Conservation (phyloP, 495 filamentous ascomycete genomes). For the Apodospora peruviana region DNA sequence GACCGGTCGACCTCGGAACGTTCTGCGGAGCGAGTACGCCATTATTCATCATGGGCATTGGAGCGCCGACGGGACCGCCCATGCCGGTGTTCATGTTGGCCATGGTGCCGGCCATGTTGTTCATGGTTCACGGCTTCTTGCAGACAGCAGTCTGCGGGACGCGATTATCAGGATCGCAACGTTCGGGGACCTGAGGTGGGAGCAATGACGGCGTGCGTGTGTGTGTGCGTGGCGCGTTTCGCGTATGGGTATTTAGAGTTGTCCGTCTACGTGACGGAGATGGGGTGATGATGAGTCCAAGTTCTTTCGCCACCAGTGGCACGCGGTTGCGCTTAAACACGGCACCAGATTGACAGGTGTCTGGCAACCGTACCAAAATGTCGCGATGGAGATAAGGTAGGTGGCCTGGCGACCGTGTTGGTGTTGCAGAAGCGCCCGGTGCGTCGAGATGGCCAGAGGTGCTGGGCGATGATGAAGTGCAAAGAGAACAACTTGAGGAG, state of each 20-base stretch:
- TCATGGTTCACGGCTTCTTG: conserved; percentile 47
- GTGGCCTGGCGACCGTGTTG: too few relatives aligned
- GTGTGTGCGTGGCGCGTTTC: neutral
- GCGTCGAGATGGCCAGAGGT: too few relatives aligned
- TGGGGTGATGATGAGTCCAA: neutral
- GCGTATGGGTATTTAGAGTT: neutral
- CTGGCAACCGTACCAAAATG: too few relatives aligned
- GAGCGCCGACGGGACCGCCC: conserved; percentile 55
- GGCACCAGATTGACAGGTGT: conserved; percentile 16
- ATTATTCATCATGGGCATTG: conserved; percentile 71
- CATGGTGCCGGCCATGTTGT: conserved; percentile 64
- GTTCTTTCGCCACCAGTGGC: conserved; percentile 20
- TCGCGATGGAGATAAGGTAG: too few relatives aligned
- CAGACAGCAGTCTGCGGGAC: conserved; percentile 26
- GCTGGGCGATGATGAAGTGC: too few relatives aligned
- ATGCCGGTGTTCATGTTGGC: conserved; percentile 53
- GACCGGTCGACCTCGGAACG: conserved; percentile 11
- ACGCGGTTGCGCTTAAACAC: conserved; percentile 21
- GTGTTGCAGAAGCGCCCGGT: too few relatives aligned
- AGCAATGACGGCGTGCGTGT: neutral
- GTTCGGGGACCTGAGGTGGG: neutral
- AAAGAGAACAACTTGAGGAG: too few relatives aligned
- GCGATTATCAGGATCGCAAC: conserved; percentile 14
- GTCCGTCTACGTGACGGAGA: neutral
- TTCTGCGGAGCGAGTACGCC: conserved; percentile 39